These are phyloP conservation scores for Neurospora sp. DNA, from an alignment of 495 filamentous ascomycete genomes.

Conservation along the genomic window DNA sequence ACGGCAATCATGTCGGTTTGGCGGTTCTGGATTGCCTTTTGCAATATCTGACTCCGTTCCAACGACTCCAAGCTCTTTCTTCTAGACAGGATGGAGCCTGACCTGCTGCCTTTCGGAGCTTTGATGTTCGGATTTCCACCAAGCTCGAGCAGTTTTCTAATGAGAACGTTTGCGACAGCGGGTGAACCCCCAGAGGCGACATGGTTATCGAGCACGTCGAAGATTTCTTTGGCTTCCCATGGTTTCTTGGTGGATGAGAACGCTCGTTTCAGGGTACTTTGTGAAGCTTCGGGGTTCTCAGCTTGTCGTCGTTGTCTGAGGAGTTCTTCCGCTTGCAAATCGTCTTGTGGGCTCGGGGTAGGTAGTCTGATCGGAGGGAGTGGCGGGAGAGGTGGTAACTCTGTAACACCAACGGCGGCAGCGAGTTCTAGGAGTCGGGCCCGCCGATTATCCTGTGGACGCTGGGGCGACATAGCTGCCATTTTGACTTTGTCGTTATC, in stretches of 20 bases:
- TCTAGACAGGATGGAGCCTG: constrained; percentile 25
- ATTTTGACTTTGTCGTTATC: constrained; percentile 1
- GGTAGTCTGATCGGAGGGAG: constrained; percentile 6
- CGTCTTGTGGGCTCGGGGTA: constrained; percentile 28
- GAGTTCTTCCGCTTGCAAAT: constrained; percentile 32
- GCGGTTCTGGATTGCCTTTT: constrained; percentile 34
- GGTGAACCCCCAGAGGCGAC: constrained; percentile 31
- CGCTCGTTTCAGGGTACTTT: constrained; percentile 30
- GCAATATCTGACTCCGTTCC: constrained; percentile 32
- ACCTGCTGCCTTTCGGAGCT: constrained; percentile 4
- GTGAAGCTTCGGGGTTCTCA: constrained; percentile 18
- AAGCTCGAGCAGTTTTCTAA: constrained; percentile 28
- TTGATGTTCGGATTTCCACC: constrained; percentile 36
- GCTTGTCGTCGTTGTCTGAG: constrained; percentile 29
- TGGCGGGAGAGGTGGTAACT: constrained; percentile 16
- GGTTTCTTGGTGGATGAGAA: constrained; percentile 37
- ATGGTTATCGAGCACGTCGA: constrained; percentile 32
- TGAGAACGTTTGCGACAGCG: constrained; percentile 37
- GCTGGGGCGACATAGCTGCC: constrained; percentile 8
- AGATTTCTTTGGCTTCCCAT: constrained; percentile 39
- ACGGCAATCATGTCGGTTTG: constrained; percentile 40
- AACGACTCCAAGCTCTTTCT: constrained; percentile 34
- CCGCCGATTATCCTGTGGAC: constrained; percentile 16
- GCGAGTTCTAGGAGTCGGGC: constrained; percentile 29
- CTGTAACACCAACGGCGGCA: constrained; percentile 24